Percentiles rank a stretch among this genome's conserved stretches.
phyloP scores from a whole-genome alignment of 805 yeast species.

The Cyberlindnera japonica region DNA sequence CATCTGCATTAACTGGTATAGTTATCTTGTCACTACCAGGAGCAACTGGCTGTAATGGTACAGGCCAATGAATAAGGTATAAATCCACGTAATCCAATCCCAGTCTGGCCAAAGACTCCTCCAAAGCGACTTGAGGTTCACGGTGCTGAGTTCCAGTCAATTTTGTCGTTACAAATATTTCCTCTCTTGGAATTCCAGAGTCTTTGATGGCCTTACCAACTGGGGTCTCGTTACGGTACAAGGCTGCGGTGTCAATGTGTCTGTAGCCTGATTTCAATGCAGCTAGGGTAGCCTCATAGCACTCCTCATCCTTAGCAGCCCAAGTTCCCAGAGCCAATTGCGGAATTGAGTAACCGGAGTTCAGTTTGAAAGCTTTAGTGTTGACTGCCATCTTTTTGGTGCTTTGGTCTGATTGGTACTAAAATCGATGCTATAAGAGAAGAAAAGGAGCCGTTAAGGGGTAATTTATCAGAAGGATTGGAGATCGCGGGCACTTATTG shows the following conservation, averaged over 20 bases:
- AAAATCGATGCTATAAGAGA: no score
- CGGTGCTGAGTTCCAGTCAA: conserved; percentile 48
- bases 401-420: no score
- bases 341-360: conserved; percentile 44
- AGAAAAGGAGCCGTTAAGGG: no score
- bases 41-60: conserved; percentile 28
- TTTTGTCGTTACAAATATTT: conserved; percentile 69
- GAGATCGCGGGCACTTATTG: not conserved
- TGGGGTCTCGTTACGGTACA: conserved; percentile 52
- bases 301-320: conserved; percentile 34
- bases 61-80: conserved; percentile 83
- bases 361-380: conserved; percentile 26
- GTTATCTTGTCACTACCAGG: conserved; percentile 4
- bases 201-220: conserved; percentile 49
- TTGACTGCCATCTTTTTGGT: conserved; percentile 1
- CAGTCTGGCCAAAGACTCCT: conserved; percentile 56
- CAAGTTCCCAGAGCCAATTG: conserved; percentile 51
- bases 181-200: conserved; percentile 60
- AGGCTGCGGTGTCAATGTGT: conserved; percentile 59
- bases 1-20: conserved; percentile 29
- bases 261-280: conserved; percentile 45
- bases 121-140: conserved; percentile 47
- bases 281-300: conserved; percentile 18
- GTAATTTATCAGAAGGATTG: not conserved
- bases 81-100: conserved; percentile 76